A percentile compares a stretch with the other conserved stretches of the same genome.
Evolutionary conservation across 768 basidiomycete genomes (phyloP).

Genomic region (Pisolithus orientalis): DNA sequence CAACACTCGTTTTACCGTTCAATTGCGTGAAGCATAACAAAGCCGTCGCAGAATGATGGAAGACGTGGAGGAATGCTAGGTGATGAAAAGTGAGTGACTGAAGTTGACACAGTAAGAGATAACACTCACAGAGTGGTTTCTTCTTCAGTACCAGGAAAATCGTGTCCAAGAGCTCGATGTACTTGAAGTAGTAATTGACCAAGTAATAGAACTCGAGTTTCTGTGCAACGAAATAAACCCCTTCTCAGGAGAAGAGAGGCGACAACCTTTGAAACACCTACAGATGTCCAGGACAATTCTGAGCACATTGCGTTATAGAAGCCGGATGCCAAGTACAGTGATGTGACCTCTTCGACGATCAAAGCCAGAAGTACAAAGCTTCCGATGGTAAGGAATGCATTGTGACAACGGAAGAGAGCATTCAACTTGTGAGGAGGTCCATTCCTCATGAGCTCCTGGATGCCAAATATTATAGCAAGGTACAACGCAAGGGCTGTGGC

Average conservation of each 20-base stretch:
- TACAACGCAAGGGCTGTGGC: conserved; percentile 66
- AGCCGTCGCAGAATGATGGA: conserved; percentile 98
- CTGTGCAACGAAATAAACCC: conserved; percentile 33
- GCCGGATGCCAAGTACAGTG: conserved; percentile 67
- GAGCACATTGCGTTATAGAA: conserved; percentile 75
- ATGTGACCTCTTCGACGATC: conserved; percentile 88
- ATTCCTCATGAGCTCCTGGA: conserved; percentile 79
- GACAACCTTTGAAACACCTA: conserved; percentile 36
- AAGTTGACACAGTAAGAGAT: neutral
- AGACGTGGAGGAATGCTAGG: conserved; percentile 93
- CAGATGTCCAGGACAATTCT: conserved; percentile 77
- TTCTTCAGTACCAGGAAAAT: conserved; percentile 97
- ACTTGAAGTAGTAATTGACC: conserved; percentile 99
- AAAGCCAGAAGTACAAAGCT: conserved; percentile 80
- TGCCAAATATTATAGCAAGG: conserved; percentile 83
- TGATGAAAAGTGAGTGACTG: conserved; percentile 3
- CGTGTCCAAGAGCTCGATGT: conserved; percentile 93
- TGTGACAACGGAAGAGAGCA: conserved; percentile 83
- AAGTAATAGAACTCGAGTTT: conserved; percentile 95
- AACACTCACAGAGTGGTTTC: conserved; percentile 81
- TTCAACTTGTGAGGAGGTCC: conserved; percentile 70
- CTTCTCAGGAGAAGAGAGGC: conserved; percentile 1
- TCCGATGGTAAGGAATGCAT: conserved; percentile 79
- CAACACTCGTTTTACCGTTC: conserved; percentile 90
- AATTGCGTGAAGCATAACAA: conserved; percentile 91